phyloP scores from a whole-genome alignment of 108 stramenopile species.

The Epithemia pelagica region DNA sequence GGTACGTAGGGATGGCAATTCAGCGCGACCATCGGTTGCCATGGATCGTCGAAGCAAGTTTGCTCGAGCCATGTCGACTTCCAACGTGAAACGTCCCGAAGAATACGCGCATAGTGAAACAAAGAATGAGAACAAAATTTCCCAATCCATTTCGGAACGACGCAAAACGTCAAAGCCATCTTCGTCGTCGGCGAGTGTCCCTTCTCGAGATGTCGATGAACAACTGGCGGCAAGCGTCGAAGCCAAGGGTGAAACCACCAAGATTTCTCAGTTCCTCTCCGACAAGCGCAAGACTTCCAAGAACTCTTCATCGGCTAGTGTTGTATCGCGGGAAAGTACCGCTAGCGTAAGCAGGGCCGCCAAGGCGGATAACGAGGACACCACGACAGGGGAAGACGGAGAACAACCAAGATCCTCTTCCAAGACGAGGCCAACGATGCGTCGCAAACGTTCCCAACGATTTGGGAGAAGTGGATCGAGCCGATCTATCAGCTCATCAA shows the following conservation, averaged over 20 bases:
- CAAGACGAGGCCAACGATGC: background rate
- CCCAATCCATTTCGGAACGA: background rate
- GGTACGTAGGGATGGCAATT: background rate
- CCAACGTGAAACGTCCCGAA: conserved; percentile 13
- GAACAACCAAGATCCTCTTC: background rate
- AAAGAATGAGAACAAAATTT: background rate
- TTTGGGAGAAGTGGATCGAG: background rate
- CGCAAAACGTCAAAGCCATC: background rate
- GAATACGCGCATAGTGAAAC: conserved; percentile 5
- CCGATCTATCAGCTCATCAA: background rate
- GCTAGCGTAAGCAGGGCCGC: no score
- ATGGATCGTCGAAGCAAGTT: conserved; percentile 19
- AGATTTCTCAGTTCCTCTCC: background rate
- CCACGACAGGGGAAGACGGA: background rate
- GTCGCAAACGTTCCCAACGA: background rate
- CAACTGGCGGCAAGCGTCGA: background rate
- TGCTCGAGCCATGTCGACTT: conserved; percentile 16
- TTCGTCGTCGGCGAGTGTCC: background rate
- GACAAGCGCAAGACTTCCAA: background rate
- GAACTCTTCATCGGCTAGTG: background rate
- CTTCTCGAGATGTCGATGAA: background rate
- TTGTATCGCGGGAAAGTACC: background rate
- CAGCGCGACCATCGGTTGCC: background rate
- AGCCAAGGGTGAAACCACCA: no score
- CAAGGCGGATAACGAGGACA: background rate